Conservation (phyloP, 768 basidiomycete species). For the Podaxis sp. region DNA sequence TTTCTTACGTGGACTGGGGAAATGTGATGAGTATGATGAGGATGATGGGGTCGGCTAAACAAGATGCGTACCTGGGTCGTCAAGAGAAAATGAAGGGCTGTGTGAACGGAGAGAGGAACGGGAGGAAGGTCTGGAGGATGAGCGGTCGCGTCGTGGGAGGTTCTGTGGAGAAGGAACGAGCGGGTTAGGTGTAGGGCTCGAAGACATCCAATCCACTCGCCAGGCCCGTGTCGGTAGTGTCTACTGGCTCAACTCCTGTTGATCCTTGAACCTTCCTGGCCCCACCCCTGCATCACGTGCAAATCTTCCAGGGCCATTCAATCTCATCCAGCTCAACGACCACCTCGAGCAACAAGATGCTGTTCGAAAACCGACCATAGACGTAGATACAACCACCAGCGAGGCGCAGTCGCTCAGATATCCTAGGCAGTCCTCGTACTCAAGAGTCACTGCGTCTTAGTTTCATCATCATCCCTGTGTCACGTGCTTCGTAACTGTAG, state of each 20-base stretch:
- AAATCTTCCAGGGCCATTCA: not conserved
- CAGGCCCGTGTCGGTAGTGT: not conserved
- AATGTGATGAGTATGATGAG: not conserved
- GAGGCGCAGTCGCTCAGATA: too few species aligned
- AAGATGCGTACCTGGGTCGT: constrained; percentile 62
- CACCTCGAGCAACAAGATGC: too few species aligned
- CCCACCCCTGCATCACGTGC: not conserved
- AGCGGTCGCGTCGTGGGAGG: constrained; percentile 36
- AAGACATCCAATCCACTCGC: constrained; percentile 33
- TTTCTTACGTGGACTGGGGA: constrained; percentile 67
- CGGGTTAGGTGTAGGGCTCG: constrained; percentile 22
- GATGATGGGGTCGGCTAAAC: not conserved
- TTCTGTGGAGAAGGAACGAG: not conserved
- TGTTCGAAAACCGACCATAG: too few species aligned
- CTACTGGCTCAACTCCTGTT: not conserved
- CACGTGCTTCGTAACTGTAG: constrained; percentile 4
- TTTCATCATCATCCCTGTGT: not conserved
- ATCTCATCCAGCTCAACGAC: too few species aligned
- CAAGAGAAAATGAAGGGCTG: constrained; percentile 56
- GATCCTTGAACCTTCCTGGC: not conserved
- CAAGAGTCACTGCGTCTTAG: too few species aligned
- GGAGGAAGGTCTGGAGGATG: constrained; percentile 44
- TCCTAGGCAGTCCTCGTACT: too few species aligned
- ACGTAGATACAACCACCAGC: too few species aligned
- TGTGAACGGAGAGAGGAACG: constrained; percentile 44